Percentiles rank a stretch among this genome's conserved stretches.
These are phyloP conservation scores for Marasmius oreades DNA, from an alignment of 1,284 basidiomycete species.

Conservation along the genomic window DNA sequence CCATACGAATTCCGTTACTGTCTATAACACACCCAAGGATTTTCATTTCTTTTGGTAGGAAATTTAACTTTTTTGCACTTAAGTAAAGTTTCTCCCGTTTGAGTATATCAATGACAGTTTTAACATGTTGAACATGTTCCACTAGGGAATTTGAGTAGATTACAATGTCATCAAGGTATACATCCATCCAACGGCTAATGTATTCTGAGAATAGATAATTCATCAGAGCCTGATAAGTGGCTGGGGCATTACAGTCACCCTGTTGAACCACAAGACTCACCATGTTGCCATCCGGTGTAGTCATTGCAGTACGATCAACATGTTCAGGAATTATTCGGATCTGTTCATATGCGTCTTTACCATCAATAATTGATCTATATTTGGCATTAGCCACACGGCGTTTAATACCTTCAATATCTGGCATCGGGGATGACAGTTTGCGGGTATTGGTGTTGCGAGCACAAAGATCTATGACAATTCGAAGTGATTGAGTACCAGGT, in stretches of 20 bases:
- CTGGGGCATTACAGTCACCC: constrained; percentile 4
- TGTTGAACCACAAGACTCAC: constrained; percentile 25
- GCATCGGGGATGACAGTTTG: constrained; percentile 4
- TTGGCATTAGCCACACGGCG: neutral
- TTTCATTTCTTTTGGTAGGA: constrained; percentile 21
- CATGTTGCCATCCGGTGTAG: constrained; percentile 28
- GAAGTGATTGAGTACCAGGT: constrained; percentile 1
- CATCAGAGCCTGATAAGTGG: constrained; percentile 25
- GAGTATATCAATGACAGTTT: constrained; percentile 21
- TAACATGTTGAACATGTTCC: constrained; percentile 27
- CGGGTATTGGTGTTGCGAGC: constrained; percentile 10
- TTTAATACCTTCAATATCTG: constrained; percentile 1
- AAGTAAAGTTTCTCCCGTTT: constrained; percentile 23
- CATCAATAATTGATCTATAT: constrained; percentile 20
- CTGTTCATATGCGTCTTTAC: constrained; percentile 12
- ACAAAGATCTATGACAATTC: constrained; percentile 3
- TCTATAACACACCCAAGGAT: constrained; percentile 25
- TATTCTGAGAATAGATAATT: constrained; percentile 24
- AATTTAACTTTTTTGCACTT: constrained; percentile 22
- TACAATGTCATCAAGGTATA: constrained; percentile 29
- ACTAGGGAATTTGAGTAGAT: constrained; percentile 25
- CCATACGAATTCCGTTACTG: constrained; percentile 28
- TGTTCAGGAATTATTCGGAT: constrained; percentile 22
- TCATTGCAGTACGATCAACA: constrained; percentile 19
- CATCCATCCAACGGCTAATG: constrained; percentile 26